A percentile compares a stretch with the other conserved stretches of the same genome.
phyloP scores from a whole-genome alignment of 2,329 filamentous ascomycete genomes.

The Colletotrichum godetiae region DNA sequence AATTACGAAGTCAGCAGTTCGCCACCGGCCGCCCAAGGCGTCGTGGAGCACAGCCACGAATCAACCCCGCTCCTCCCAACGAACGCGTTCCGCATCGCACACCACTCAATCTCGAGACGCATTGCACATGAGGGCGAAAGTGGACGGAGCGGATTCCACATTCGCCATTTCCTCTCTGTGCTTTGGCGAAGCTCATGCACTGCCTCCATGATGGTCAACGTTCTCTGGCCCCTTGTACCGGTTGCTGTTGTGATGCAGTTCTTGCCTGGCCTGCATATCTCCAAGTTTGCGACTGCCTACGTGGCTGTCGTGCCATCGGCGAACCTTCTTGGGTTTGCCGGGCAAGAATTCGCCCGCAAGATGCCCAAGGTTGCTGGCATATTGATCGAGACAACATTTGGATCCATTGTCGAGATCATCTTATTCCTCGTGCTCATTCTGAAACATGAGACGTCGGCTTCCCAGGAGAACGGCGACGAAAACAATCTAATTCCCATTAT shows the following conservation, averaged over 20 bases:
- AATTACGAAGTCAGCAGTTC: neutral
- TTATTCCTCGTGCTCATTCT: constrained; percentile 73
- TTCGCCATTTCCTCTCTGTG: constrained; percentile 53
- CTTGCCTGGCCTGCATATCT: constrained; percentile 48
- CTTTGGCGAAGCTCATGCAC: constrained; percentile 56
- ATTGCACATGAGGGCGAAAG: constrained; percentile 55
- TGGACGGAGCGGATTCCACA: constrained; percentile 55
- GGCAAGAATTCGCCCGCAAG: constrained; percentile 73
- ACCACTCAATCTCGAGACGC: constrained; percentile 29
- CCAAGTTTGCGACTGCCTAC: constrained; percentile 60
- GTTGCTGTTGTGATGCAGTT: constrained; percentile 56
- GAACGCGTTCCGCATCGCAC: constrained; percentile 26
- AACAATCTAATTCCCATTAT: constrained; percentile 67
- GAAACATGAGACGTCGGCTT: constrained; percentile 40
- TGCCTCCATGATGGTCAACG: constrained; percentile 57
- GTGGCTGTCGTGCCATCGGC: constrained; percentile 62
- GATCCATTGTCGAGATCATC: constrained; percentile 75
- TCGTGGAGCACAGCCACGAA: constrained; percentile 31
- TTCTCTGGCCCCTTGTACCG: constrained; percentile 61
- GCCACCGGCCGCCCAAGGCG: constrained; percentile 11
- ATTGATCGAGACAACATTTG: constrained; percentile 62
- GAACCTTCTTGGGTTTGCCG: constrained; percentile 59
- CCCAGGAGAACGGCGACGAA: constrained; percentile 42
- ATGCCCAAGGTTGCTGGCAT: constrained; percentile 71
- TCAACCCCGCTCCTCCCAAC: constrained; percentile 46